These are phyloP conservation scores for Mycena galericulata DNA, from an alignment of 768 basidiomycete species.

Conservation along the genomic window DNA sequence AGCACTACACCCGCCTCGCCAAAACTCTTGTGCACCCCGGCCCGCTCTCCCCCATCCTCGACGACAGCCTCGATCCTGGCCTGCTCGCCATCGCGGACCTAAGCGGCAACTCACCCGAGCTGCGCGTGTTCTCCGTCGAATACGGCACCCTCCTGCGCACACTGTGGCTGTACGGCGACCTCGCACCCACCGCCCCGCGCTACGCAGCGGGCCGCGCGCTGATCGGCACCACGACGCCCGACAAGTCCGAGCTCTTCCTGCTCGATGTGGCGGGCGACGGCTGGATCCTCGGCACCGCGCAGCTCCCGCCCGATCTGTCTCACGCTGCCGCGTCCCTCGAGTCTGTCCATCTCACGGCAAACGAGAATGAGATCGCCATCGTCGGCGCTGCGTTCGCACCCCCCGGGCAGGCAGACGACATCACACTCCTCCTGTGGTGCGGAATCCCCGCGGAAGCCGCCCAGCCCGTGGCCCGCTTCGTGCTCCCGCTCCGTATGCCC, in stretches of 20 bases:
- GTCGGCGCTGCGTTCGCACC: slow-evolving; percentile 13
- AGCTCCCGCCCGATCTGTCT: slow-evolving; percentile 17
- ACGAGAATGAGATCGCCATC: no score
- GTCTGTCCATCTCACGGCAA: slow-evolving; percentile 2
- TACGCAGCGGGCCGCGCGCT: slow-evolving; percentile 16
- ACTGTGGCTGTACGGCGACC: slow-evolving; percentile 20
- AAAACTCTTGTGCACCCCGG: slow-evolving; percentile 12
- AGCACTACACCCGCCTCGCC: no score
- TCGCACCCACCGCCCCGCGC: slow-evolving; percentile 8
- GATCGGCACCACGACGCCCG: slow-evolving; percentile 15
- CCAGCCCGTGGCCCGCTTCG: slow-evolving; percentile 11
- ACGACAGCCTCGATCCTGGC: slow-evolving; percentile 13
- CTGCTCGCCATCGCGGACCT: slow-evolving; percentile 22
- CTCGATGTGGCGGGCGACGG: slow-evolving; percentile 15
- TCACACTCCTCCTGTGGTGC: slow-evolving; percentile 17
- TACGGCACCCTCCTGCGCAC: slow-evolving; percentile 22
- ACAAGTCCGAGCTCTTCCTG: no score
- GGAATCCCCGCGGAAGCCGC: slow-evolving; percentile 15
- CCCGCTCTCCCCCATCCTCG: slow-evolving; percentile 15
- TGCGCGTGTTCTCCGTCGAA: slow-evolving; percentile 18
- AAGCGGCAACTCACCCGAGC: slow-evolving; percentile 12
- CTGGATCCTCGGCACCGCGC: slow-evolving; percentile 20
- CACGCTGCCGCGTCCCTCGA: slow-evolving; percentile 15
- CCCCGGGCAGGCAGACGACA: slow-evolving; percentile 15
- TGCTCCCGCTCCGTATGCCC: slow-evolving; percentile 18